Evolutionary conservation across 495 filamentous ascomycete genomes (phyloP).

Genomic region (Xylaria nigripes): DNA sequence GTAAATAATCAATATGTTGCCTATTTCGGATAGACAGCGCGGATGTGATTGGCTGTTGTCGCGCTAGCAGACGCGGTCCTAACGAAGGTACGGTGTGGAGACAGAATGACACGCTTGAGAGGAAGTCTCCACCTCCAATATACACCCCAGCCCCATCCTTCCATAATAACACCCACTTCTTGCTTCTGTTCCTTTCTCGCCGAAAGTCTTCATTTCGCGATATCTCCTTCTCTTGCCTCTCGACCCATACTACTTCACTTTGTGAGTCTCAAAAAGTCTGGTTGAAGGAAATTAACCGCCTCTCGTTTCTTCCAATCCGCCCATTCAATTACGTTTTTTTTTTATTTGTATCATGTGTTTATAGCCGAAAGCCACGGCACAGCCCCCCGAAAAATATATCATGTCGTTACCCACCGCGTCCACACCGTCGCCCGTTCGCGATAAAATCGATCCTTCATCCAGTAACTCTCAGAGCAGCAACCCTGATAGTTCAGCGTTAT

Average conservation of each 20-base stretch:
- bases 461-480: slow-evolving; percentile 27
- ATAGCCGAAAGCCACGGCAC: slow-evolving; percentile 7
- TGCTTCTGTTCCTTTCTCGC: not conserved
- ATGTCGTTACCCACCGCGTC: slow-evolving; percentile 27
- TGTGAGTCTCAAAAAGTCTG: not conserved
- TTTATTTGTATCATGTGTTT: slow-evolving; percentile 19
- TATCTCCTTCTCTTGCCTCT: not conserved
- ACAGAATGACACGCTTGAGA: slow-evolving; percentile 10
- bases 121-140: slow-evolving; percentile 3
- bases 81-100: slow-evolving; percentile 7
- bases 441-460: slow-evolving; percentile 17
- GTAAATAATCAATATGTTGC: slow-evolving; percentile 28
- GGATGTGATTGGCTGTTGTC: slow-evolving; percentile 19
- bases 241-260: not conserved
- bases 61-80: slow-evolving; percentile 17
- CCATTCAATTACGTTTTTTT: slow-evolving; percentile 13
- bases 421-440: slow-evolving; percentile 18
- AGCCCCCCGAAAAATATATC: not conserved
- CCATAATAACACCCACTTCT: slow-evolving; percentile 11
- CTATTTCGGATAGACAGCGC: slow-evolving; percentile 15
- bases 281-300: slow-evolving; percentile 11
- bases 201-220: slow-evolving; percentile 1
- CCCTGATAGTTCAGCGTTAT: slow-evolving; percentile 19
- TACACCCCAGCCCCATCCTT: slow-evolving; percentile 10
- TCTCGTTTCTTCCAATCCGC: slow-evolving; percentile 14